Base-by-base conservation (phyloP, 2,329 filamentous ascomycete genomes). In the Alternaria panax region DNA sequence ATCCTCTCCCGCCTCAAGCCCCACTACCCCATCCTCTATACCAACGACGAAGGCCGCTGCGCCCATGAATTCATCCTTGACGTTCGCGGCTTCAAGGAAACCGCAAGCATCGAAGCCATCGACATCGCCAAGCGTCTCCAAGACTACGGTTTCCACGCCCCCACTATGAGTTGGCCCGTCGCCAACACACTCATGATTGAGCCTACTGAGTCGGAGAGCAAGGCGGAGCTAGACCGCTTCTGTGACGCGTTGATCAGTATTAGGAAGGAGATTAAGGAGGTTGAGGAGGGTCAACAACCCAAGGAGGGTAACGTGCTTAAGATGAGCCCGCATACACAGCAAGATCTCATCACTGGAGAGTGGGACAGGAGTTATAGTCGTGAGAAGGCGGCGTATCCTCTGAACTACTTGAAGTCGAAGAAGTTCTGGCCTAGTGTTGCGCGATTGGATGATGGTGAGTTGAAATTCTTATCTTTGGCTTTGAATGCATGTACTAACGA, bases 21-120 rank as follows among this genome's bases (percentile, higher is more conserved):
- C 6, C 88, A 97, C 82, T 98, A 95, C 80, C 85, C 87, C 1
- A 94, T 98, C 67, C 84, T 97, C n/a, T 97, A 97, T 83, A 96
- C 92, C 68, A 98, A 98, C 78, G 85, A 86, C 54, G 86, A 93
- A 63, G 91, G 90, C 22, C 91, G 93, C 56, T 98, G 94, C 77
- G 94, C 94, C 0, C 94, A 98, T 83, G 94, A 98, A 80, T 98
- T 98, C 81, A 98, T 98, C 78, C 87, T 98, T 32, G 94, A 98
- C 70, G 87, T 89, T 6, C 91, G 94, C 22, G 86, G 88, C 24
- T 97, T 97, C 84, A 91, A 92, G 75, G 90, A 93, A 54, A 87
- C 88, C 1, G 88, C 90, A 7, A 92, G 92, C 25, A 83, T 98
- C 69, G 93, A 97, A 80, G 94, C 91, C 28, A 95, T 97, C 69